These are phyloP conservation scores for Arachis hypogaea DNA, from an alignment of 306 rosid genomes.

Conservation along the genomic window DNA sequence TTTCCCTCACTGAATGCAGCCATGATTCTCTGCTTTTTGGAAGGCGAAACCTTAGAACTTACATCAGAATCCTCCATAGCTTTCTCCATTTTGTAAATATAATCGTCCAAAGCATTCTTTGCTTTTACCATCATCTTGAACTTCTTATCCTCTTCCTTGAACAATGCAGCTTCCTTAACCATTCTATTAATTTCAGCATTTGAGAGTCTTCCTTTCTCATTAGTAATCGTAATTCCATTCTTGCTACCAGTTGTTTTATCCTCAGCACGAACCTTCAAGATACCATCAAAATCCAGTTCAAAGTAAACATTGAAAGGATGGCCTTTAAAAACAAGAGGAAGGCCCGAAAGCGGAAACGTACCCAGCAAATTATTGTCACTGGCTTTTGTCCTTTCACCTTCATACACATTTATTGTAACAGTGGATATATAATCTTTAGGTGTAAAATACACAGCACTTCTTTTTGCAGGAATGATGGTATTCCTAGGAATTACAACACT, in stretches of 20 bases:
- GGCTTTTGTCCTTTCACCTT: constrained; percentile 57
- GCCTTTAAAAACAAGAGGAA: constrained; percentile 49
- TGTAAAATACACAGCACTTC: constrained; percentile 14
- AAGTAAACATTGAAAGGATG: constrained; percentile 43
- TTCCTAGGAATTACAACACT: constrained; percentile 56
- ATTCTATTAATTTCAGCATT: constrained; percentile 40
- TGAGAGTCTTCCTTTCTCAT: constrained; percentile 45
- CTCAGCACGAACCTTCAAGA: constrained; percentile 50
- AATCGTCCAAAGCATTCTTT: constrained; percentile 46
- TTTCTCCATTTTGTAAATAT: constrained; percentile 36
- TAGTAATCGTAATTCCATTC: constrained; percentile 49
- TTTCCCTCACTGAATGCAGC: background rate
- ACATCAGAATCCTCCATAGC: background rate
- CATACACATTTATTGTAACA: constrained; percentile 32
- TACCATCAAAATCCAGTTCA: constrained; percentile 49
- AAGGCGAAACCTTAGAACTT: background rate
- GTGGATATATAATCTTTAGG: background rate
- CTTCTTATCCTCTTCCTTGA: constrained; percentile 48
- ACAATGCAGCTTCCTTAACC: constrained; percentile 50
- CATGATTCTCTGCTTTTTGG: background rate
- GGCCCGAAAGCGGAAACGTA: constrained; percentile 15
- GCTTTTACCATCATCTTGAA: constrained; percentile 40
- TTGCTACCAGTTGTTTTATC: constrained; percentile 41
- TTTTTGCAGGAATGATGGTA: constrained; percentile 54
- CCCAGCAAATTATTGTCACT: constrained; percentile 60